These are phyloP conservation scores for Smallanthus sonchifolius DNA, from an alignment of 129 eudicot genomes.

Conservation along the genomic window DNA sequence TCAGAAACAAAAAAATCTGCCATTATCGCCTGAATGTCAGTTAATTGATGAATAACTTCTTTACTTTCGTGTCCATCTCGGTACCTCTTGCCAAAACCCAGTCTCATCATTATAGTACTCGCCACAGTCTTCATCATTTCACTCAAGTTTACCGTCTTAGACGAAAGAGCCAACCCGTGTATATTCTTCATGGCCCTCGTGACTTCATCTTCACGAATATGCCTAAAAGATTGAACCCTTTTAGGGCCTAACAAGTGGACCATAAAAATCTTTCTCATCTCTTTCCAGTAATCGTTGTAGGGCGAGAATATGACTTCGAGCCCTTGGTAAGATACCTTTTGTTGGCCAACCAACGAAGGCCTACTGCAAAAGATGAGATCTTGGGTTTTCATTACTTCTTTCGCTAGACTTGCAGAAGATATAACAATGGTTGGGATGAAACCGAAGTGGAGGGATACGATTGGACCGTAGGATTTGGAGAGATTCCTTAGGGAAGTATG, in stretches of 20 bases:
- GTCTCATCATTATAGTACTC: conserved; percentile 8
- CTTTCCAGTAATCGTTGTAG: conserved; percentile 12
- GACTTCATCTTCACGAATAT: conserved; percentile 27
- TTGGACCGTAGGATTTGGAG: conserved; percentile 24
- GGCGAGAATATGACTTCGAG: conserved; percentile 14
- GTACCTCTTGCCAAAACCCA: conserved; percentile 22
- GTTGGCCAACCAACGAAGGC: conserved; percentile 10
- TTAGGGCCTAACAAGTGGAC: conserved; percentile 6
- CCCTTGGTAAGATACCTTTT: conserved; percentile 12
- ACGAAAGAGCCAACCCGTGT: background rate
- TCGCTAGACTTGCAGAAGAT: conserved; percentile 18
- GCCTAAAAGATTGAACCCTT: conserved; percentile 6
- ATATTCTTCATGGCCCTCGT: background rate
- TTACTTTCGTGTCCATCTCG: background rate
- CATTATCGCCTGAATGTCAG: conserved; percentile 11
- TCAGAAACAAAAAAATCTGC: conserved; percentile 10
- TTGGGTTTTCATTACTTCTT: conserved; percentile 18
- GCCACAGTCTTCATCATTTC: conserved; percentile 14
- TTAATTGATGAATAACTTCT: conserved; percentile 5
- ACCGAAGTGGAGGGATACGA: conserved; percentile 10
- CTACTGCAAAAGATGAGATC: conserved; percentile 18
- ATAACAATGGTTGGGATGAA: conserved; percentile 18
- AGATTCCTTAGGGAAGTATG: conserved; percentile 25
- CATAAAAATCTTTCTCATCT: conserved; percentile 19
- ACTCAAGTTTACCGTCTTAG: conserved; percentile 19